phyloP scores from a whole-genome alignment of 192 early-diverging fungal genomes.

The Linnemannia elongata region DNA sequence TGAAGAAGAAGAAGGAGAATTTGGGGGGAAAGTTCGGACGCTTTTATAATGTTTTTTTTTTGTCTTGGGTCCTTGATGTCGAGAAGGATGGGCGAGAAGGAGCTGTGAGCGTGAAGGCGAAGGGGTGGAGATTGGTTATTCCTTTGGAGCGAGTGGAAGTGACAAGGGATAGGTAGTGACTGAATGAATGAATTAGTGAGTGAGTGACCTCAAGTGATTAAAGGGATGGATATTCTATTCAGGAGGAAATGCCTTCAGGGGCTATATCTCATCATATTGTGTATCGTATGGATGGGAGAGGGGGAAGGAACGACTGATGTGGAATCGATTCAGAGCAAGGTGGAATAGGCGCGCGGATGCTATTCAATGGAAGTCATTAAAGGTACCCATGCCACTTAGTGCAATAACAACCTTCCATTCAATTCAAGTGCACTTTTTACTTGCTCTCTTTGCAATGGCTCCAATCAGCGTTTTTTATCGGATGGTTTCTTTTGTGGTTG shows the following conservation, averaged over 20 bases:
- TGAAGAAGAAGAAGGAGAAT: constrained; percentile 6
- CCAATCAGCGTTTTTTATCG: not conserved
- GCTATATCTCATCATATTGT: not conserved
- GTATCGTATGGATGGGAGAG: too few species aligned
- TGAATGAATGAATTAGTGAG: not conserved
- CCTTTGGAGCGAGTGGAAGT: not conserved
- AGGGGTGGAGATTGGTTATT: not conserved
- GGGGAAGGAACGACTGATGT: not conserved
- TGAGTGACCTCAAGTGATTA: not conserved
- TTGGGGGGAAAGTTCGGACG: not conserved
- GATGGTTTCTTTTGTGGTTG: not conserved
- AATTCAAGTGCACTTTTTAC: not conserved
- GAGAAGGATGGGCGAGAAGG: not conserved
- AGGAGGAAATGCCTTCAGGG: not conserved
- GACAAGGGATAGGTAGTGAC: not conserved
- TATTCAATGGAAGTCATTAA: not conserved
- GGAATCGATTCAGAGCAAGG: not conserved
- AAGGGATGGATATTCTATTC: constrained; percentile 7
- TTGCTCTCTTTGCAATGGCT: not conserved
- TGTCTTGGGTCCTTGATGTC: not conserved
- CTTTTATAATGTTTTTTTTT: constrained; percentile 29
- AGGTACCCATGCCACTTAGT: not conserved
- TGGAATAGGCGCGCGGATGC: not conserved
- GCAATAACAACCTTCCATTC: not conserved
- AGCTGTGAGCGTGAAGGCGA: not conserved